phyloP scores from a whole-genome alignment of 108 stramenopile genomes.

The Nannochloropsis salina region DNA sequence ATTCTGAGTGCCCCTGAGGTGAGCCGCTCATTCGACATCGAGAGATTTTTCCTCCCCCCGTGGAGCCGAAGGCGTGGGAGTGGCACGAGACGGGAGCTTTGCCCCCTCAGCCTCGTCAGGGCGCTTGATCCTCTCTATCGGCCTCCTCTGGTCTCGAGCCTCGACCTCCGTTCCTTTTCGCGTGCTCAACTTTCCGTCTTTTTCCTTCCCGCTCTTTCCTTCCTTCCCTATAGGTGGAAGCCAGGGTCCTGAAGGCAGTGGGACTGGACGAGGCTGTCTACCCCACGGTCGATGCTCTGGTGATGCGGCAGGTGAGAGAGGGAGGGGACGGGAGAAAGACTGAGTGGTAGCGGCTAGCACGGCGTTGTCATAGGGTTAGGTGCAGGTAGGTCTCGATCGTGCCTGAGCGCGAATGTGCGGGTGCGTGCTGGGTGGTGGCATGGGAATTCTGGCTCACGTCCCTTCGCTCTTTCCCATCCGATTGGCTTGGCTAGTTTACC shows the following conservation, averaged over 20 bases:
- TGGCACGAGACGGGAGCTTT: not conserved
- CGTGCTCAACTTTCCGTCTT: not conserved
- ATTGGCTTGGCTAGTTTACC: not conserved
- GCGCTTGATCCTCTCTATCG: not conserved
- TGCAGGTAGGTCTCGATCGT: too few relatives aligned
- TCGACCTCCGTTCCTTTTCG: not conserved
- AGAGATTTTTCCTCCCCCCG: too few relatives aligned
- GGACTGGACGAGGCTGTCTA: not conserved
- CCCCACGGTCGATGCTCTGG: not conserved
- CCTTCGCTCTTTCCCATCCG: too few relatives aligned
- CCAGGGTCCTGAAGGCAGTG: not conserved
- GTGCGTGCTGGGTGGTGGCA: too few relatives aligned
- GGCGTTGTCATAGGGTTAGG: not conserved
- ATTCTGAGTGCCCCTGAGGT: not conserved
- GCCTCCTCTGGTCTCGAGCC: not conserved
- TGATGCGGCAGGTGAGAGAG: not conserved
- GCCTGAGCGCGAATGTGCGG: too few relatives aligned
- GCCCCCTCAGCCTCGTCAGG: not conserved
- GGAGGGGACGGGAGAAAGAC: not conserved
- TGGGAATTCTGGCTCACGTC: too few relatives aligned
- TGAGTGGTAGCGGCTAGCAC: not conserved
- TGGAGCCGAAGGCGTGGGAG: too few relatives aligned
- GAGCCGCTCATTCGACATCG: not conserved
- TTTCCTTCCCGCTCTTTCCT: not conserved
- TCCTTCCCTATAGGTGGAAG: not conserved